Conservation (phyloP, 2,329 filamentous ascomycete genomes). For the Ophiostoma ulmi region DNA sequence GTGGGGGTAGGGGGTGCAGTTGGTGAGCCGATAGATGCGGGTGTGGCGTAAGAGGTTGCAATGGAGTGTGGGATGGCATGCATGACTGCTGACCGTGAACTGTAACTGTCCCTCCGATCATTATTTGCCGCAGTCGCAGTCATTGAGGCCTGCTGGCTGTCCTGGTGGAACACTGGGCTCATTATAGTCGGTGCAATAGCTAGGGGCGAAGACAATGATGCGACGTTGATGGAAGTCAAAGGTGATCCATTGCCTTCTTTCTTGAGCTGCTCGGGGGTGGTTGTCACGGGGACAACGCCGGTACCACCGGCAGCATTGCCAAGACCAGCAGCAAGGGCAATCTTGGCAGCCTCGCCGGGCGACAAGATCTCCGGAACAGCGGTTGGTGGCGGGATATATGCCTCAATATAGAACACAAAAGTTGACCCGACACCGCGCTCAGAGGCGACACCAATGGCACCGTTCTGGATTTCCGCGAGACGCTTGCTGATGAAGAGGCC, state of each 20-base stretch:
- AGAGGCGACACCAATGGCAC: constrained; percentile 71
- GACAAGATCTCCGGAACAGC: constrained; percentile 39
- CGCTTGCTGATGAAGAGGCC: constrained; percentile 74
- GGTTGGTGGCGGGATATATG: constrained; percentile 41
- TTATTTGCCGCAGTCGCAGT: neutral
- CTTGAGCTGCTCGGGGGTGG: neutral
- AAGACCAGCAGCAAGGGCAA: constrained; percentile 16
- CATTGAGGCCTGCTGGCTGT: neutral
- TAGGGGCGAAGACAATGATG: neutral
- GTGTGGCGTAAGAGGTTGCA: neutral
- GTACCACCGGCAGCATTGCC: neutral
- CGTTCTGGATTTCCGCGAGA: constrained; percentile 74
- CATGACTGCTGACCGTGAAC: neutral
- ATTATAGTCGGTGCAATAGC: neutral
- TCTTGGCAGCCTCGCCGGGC: constrained; percentile 23
- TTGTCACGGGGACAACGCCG: neutral
- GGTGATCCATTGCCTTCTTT: neutral
- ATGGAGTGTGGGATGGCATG: neutral
- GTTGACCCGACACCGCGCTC: constrained; percentile 64
- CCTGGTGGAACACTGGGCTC: neutral
- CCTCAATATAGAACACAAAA: constrained; percentile 70
- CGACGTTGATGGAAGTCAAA: neutral
- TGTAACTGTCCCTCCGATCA: neutral
- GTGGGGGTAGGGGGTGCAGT: neutral
- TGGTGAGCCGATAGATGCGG: neutral